Percentiles rank a stretch among this genome's conserved stretches.
Evolutionary conservation across 305 asterid genomes (phyloP).

Genomic region (Fraxinus ornus): DNA sequence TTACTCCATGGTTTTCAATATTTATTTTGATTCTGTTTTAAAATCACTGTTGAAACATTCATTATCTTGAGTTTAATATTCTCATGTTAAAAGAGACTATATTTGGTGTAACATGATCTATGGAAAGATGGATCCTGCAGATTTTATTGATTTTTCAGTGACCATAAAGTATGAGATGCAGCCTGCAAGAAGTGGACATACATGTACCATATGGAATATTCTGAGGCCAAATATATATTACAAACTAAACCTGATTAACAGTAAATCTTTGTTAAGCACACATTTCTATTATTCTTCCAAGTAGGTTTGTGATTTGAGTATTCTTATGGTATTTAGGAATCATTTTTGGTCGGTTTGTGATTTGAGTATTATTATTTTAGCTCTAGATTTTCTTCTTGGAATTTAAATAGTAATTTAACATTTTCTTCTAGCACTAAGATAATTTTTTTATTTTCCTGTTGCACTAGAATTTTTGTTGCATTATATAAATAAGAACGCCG

Average conservation of each 20-base stretch:
- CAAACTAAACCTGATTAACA: neutral
- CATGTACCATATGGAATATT: neutral
- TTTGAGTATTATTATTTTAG: neutral
- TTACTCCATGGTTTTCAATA: constrained; percentile 1
- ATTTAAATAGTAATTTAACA: neutral
- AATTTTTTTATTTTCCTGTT: neutral
- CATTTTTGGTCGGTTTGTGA: neutral
- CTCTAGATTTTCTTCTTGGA: neutral
- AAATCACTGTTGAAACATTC: neutral
- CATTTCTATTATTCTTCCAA: neutral
- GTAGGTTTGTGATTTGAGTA: neutral
- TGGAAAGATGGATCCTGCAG: neutral
- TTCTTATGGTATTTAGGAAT: neutral
- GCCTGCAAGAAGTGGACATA: neutral
- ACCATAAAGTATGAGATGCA: neutral
- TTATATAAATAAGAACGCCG: neutral
- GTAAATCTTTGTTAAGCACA: neutral
- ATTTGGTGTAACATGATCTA: neutral
- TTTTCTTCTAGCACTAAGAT: neutral
- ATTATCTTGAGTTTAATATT: neutral
- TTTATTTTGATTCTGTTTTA: neutral
- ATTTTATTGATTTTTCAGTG: neutral
- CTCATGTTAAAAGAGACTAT: neutral
- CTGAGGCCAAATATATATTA: neutral
- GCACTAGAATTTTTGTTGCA: neutral